Evolutionary conservation across 331 rosid genomes (phyloP).

Genomic region (Prunus yedoensis): DNA sequence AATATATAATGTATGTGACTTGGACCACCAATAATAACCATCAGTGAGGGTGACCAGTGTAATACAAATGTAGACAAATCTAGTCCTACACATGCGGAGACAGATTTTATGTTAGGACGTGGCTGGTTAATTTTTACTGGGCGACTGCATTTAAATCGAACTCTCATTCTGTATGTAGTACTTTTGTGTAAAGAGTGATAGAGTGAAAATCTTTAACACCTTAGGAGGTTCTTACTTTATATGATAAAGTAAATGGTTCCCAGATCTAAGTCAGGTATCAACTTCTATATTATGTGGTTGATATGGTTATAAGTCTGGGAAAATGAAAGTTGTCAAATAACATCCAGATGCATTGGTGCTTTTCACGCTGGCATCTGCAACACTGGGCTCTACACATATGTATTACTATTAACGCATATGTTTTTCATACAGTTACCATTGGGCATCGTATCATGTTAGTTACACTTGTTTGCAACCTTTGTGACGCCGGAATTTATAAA

Average conservation of each 20-base stretch:
- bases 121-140: not conserved
- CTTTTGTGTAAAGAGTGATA: not conserved
- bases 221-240: not conserved
- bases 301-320: not conserved
- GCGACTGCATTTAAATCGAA: not conserved
- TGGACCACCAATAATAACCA: not conserved
- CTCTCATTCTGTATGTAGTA: not conserved
- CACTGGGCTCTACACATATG: not conserved
- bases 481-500: not conserved
- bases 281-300: slow-evolving; percentile 2
- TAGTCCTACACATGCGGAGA: not conserved
- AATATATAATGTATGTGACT: not conserved
- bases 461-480: not conserved
- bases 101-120: not conserved
- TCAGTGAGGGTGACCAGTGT: not conserved
- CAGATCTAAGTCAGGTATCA: not conserved
- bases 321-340: not conserved
- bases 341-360: slow-evolving; percentile 3
- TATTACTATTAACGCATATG: not conserved
- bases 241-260: not conserved
- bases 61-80: not conserved
- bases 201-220: not conserved
- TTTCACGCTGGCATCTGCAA: slow-evolving; percentile 6
- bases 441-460: not conserved
- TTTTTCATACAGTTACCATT: not conserved